Conservation (phyloP, 2,329 filamentous ascomycete species). For the Colletotrichum spaethianum region DNA sequence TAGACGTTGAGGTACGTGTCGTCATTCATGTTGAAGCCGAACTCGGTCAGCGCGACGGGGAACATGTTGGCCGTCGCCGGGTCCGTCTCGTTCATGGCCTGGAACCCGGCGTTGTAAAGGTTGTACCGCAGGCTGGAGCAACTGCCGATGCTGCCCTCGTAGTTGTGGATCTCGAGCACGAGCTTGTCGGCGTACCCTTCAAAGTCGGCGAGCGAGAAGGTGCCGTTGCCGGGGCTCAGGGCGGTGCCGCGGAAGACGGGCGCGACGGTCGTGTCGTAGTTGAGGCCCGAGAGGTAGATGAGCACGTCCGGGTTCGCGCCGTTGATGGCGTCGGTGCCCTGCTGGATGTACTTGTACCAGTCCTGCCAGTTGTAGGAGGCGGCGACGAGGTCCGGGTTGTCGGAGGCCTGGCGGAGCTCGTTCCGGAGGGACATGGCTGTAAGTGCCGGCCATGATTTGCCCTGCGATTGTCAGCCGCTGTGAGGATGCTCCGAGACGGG, state of each 20-base stretch:
- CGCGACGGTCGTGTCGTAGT: slow-evolving; percentile 68
- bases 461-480: slow-evolving; percentile 47
- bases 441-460: slow-evolving; percentile 62
- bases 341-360: slow-evolving; percentile 67
- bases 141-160: slow-evolving; percentile 64
- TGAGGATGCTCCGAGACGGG: not conserved
- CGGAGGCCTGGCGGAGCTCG: slow-evolving; percentile 63
- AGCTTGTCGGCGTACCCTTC: slow-evolving; percentile 66
- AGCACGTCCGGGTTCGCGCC: slow-evolving; percentile 64
- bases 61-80: slow-evolving; percentile 54
- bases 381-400: slow-evolving; percentile 49
- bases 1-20: slow-evolving; percentile 64
- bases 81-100: slow-evolving; percentile 60
- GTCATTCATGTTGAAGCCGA: slow-evolving; percentile 66
- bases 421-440: slow-evolving; percentile 68
- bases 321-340: slow-evolving; percentile 65
- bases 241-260: slow-evolving; percentile 65
- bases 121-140: slow-evolving; percentile 63
- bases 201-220: slow-evolving; percentile 63
- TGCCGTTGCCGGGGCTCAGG: slow-evolving; percentile 61
- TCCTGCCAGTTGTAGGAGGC: slow-evolving; percentile 68
- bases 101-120: slow-evolving; percentile 67
- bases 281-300: slow-evolving; percentile 72
- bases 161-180: slow-evolving; percentile 74
- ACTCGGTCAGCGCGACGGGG: slow-evolving; percentile 65